Percentiles rank a stretch among this genome's conserved stretches.
phyloP scores from a whole-genome alignment of 2,329 filamentous ascomycete genomes.

The Penicillium sp. region DNA sequence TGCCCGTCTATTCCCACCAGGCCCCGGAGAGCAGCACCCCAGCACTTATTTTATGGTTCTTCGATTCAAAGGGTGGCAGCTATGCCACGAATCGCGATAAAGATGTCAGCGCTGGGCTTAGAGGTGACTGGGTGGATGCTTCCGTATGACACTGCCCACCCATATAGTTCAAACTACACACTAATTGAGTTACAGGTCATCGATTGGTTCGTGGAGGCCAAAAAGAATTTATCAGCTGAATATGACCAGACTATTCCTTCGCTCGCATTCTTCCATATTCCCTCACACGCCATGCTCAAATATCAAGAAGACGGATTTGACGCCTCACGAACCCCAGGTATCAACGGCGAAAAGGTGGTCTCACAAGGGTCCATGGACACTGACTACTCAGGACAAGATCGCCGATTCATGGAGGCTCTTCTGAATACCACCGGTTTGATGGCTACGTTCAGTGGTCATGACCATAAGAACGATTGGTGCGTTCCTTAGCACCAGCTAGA shows the following conservation, averaged over 20 bases:
- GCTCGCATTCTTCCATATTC: slow-evolving; percentile 58
- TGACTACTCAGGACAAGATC: slow-evolving; percentile 50
- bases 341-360: slow-evolving; percentile 47
- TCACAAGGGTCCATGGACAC: slow-evolving; percentile 21
- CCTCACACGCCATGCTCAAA: slow-evolving; percentile 42
- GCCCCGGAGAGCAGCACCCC: slow-evolving; percentile 37
- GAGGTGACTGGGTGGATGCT: slow-evolving; percentile 47
- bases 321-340: slow-evolving; percentile 44
- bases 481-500: slow-evolving; percentile 35
- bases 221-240: slow-evolving; percentile 24
- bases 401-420: slow-evolving; percentile 63
- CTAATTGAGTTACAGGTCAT: slow-evolving; percentile 25
- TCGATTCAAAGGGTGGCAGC: slow-evolving; percentile 63
- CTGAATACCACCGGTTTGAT: slow-evolving; percentile 55
- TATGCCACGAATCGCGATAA: slow-evolving; percentile 43
- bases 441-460: slow-evolving; percentile 63
- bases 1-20: slow-evolving; percentile 51
- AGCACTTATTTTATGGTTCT: slow-evolving; percentile 64
- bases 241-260: slow-evolving; percentile 46
- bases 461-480: slow-evolving; percentile 64
- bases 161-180: not conserved
- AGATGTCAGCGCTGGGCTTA: slow-evolving; percentile 26
- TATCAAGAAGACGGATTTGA: slow-evolving; percentile 47
- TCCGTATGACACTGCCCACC: slow-evolving; percentile 19
- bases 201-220: slow-evolving; percentile 46